These are phyloP conservation scores for Lactarius quietus DNA, from an alignment of 768 basidiomycete genomes.

Conservation along the genomic window DNA sequence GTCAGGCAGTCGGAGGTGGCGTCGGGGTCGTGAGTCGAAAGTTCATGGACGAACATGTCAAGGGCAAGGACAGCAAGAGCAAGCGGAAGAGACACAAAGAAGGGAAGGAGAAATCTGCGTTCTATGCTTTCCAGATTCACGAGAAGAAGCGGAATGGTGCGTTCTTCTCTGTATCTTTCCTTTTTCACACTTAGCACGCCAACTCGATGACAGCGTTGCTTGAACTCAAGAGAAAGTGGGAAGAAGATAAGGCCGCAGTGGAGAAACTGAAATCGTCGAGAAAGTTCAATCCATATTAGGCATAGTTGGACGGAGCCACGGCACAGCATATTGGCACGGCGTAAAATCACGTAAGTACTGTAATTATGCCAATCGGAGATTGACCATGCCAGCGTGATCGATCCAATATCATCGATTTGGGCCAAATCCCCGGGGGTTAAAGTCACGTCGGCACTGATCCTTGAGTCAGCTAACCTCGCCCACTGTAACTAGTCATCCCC, in stretches of 20 bases:
- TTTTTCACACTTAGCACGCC: not conserved
- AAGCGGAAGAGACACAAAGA: constrained; percentile 61
- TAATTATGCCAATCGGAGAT: not conserved
- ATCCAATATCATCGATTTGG: not conserved
- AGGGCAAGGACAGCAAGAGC: constrained; percentile 32
- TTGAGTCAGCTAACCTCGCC: not conserved
- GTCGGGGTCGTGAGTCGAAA: constrained; percentile 59
- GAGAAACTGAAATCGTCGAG: constrained; percentile 74
- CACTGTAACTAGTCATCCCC: not conserved
- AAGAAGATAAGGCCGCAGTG: constrained; percentile 83
- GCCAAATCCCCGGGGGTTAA: not conserved
- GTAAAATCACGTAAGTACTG: not conserved
- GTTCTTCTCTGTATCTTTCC: constrained; percentile 22
- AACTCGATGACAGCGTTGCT: constrained; percentile 42
- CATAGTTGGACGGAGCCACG: not conserved
- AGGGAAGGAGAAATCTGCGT: constrained; percentile 57
- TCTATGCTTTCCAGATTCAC: constrained; percentile 89
- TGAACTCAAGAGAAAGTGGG: constrained; percentile 72
- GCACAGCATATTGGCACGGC: not conserved
- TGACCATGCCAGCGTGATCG: not conserved
- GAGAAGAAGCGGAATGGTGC: constrained; percentile 85
- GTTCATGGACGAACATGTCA: constrained; percentile 37
- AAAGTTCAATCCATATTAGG: constrained; percentile 82
- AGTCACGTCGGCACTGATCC: not conserved
- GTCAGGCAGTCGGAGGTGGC: constrained; percentile 83